Evolutionary conservation across 345 rosid genomes (phyloP), one percentile per base, ranked within the genome.

Genomic region (Gossypium stocksii): DNA sequence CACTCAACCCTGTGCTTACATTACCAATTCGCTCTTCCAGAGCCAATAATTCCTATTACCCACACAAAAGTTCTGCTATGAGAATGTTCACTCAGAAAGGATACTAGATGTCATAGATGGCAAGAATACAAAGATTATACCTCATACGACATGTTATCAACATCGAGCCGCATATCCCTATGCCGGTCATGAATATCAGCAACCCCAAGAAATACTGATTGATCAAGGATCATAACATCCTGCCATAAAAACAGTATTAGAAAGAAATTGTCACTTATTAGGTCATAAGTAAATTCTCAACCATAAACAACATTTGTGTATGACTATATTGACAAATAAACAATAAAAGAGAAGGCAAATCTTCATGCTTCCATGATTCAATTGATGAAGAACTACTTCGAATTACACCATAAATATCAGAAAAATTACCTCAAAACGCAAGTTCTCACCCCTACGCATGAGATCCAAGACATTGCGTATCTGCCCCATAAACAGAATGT

Each of bases 101-200:
- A 34, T 3, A 38, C 20, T 53, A 17, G 46, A 17, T 49, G 51
- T 2, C 12, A 60, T 62, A 9, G 4, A 22, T 45, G 68, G 2
- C 6, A 29, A 54, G 41, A 38, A 65, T 38, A 27, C 16, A 10
- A 20, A 44, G 60, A 25, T 74, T 85, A 34, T 34, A 94, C 98
- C 97, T 92, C 98, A 65, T 94, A 94, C 43, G 98, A 78, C 98
- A 94, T 94, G 83, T 91, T 93, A 84, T 94, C 98, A 69, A 94
- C 98, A 76, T 92, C 97, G 23, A 94, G 97, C 46, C 97, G 90
- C 98, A 94, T 92, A 76, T 92, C 97, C 80, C 98, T 85, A 69
- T 94, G 90, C 71, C 88, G 89, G 79, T 94, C 98, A 59, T 88
- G 89, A 46, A 84, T 72, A 78, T 86, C 92, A 58, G 91, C 89